These are phyloP conservation scores for Teratosphaeriaceae sp. DNA, from an alignment of 2,329 filamentous ascomycete species.

Conservation along the genomic window DNA sequence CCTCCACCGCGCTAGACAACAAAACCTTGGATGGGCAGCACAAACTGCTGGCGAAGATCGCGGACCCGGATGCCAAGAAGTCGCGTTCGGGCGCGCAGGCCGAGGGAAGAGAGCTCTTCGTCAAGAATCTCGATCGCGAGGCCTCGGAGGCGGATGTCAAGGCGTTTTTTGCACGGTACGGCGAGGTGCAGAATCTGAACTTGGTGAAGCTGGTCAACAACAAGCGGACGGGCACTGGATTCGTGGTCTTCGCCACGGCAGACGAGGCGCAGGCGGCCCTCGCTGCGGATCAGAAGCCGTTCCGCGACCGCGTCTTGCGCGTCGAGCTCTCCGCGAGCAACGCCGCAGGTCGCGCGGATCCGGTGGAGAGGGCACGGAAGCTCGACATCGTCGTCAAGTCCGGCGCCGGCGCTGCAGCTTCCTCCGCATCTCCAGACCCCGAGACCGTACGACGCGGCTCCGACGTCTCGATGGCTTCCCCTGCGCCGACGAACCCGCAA, in stretches of 20 bases:
- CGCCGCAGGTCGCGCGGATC: conserved; percentile 19
- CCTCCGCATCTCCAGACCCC: conserved; percentile 21
- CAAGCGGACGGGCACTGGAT: conserved; percentile 69
- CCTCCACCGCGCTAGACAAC: conserved; percentile 66
- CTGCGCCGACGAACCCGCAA: too few relatives aligned
- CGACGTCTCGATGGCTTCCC: conserved; percentile 22
- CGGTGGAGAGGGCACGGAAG: conserved; percentile 23
- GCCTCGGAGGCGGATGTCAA: conserved; percentile 62
- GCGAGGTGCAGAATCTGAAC: conserved; percentile 64
- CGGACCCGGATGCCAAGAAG: conserved; percentile 73
- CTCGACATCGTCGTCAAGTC: conserved; percentile 27
- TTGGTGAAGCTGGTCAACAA: conserved; percentile 63
- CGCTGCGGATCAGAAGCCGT: conserved; percentile 29
- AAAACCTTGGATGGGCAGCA: conserved; percentile 61
- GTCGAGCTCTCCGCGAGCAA: conserved; percentile 26
- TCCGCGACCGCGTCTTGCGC: conserved; percentile 29
- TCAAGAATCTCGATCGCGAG: conserved; percentile 80
- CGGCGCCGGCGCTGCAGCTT: conserved; percentile 14
- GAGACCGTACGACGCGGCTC: conserved; percentile 19
- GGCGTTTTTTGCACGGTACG: conserved; percentile 67
- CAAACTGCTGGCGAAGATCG: conserved; percentile 71
- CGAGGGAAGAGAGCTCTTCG: conserved; percentile 82
- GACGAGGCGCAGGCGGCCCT: conserved; percentile 28
- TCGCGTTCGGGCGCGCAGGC: conserved; percentile 69
- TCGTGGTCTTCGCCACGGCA: conserved; percentile 65